phyloP scores from a whole-genome alignment of 148 eudicot genomes.

The Chenopodium berlandieri region DNA sequence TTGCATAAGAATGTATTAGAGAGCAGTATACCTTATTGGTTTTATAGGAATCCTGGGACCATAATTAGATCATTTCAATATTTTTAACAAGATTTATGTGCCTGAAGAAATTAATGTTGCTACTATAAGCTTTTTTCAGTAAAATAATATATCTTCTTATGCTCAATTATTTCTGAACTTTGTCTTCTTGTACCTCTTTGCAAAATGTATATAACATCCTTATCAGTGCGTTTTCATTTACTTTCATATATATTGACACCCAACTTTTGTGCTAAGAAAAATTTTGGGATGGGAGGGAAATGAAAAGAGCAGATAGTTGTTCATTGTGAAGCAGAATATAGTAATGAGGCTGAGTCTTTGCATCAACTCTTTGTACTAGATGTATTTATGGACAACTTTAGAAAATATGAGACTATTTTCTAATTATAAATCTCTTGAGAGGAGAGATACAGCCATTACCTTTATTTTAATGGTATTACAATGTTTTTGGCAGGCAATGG shows the following conservation, averaged over 20 bases:
- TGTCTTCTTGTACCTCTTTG: not conserved
- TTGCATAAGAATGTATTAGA: not conserved
- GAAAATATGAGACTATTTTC: no score
- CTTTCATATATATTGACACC: not conserved
- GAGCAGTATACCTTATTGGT: not conserved
- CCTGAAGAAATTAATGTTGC: not conserved
- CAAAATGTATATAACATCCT: not conserved
- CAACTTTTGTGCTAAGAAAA: not conserved
- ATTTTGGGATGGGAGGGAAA: not conserved
- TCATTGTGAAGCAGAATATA: no score
- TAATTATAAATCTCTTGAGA: not conserved
- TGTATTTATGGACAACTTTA: no score
- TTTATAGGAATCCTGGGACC: not conserved
- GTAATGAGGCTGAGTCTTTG: no score
- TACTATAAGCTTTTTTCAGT: not conserved
- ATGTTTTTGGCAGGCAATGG: constrained; percentile 50
- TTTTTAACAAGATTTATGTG: not conserved
- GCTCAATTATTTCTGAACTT: not conserved
- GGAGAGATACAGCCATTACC: not conserved
- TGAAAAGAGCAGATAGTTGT: not conserved
- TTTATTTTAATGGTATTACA: not conserved
- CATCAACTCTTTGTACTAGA: no score
- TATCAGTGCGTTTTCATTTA: no score
- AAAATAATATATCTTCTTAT: not conserved
- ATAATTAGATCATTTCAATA: not conserved